Conservation (phyloP, 148 eudicot genomes). For the Salicornia ramosissima region DNA sequence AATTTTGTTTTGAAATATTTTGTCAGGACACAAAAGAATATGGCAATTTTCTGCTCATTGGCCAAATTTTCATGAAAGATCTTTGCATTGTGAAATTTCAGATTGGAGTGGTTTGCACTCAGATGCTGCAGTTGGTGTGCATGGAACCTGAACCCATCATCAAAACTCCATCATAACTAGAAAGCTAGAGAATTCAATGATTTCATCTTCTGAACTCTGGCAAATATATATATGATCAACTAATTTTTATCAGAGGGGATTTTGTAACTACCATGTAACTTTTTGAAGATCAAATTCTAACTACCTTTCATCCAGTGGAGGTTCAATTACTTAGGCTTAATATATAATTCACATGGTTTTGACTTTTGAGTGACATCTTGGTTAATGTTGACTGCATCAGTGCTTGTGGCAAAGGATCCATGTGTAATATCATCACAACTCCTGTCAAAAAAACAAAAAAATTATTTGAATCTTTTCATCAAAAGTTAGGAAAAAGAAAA, state of each 20-base stretch:
- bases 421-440: background rate
- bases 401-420: background rate
- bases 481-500: too few relatives aligned
- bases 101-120: slow-evolving; percentile 45
- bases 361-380: slow-evolving; percentile 14
- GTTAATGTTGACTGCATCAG: background rate
- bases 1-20: too few relatives aligned
- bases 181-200: background rate
- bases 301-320: background rate
- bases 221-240: too few relatives aligned
- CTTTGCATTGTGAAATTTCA: slow-evolving; percentile 19
- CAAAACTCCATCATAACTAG: slow-evolving; percentile 21
- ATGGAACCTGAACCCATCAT: slow-evolving; percentile 17
- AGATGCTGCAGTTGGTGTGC: slow-evolving; percentile 42
- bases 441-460: too few relatives aligned
- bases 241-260: background rate
- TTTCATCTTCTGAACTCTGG: background rate
- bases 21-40: too few relatives aligned
- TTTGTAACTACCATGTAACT: background rate
- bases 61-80: background rate
- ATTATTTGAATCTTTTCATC: too few relatives aligned
- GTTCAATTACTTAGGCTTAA: background rate
- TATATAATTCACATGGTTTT: background rate
- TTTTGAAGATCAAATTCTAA: background rate
- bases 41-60: background rate